A percentile compares a stretch with the other conserved stretches of the same genome.
These are phyloP conservation scores for Alternaria ventricosa DNA, from an alignment of 2,329 filamentous ascomycete genomes.

Conservation along the genomic window DNA sequence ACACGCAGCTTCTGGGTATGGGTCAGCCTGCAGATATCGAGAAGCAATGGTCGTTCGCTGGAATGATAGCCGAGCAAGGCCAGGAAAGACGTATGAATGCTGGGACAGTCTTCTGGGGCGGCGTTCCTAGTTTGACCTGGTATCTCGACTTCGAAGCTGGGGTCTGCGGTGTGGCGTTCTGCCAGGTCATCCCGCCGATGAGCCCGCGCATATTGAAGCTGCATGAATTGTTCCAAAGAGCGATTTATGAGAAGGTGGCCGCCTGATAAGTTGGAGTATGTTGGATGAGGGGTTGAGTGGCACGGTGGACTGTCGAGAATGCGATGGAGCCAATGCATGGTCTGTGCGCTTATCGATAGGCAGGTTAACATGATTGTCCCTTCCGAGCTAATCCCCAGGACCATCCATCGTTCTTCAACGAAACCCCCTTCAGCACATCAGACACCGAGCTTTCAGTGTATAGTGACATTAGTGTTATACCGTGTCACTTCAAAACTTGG, in stretches of 20 bases:
- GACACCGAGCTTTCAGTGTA: not conserved
- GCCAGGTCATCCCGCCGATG: conserved; percentile 19
- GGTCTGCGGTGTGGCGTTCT: conserved; percentile 17
- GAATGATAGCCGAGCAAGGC: not conserved
- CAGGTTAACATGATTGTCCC: not conserved
- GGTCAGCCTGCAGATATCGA: not conserved
- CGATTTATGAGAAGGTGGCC: not conserved
- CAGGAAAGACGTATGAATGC: conserved; percentile 11
- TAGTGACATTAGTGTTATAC: not conserved
- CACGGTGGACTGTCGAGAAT: not conserved
- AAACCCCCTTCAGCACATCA: not conserved
- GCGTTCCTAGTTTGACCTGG: conserved; percentile 16
- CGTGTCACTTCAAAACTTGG: not conserved
- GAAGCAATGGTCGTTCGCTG: not conserved
- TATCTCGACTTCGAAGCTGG: conserved; percentile 14
- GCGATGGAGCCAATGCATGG: not conserved
- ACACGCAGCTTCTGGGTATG: conserved; percentile 16
- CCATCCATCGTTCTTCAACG: not conserved
- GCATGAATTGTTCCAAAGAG: conserved; percentile 11
- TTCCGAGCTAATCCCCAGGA: not conserved
- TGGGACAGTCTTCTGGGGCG: conserved; percentile 12
- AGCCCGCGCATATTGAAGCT: conserved; percentile 8
- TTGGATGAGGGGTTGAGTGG: not conserved
- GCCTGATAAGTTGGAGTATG: not conserved
- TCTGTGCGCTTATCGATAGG: conserved; percentile 1